Conservation (phyloP, 2,329 filamentous ascomycete species). For the Triangularia verruculosa region DNA sequence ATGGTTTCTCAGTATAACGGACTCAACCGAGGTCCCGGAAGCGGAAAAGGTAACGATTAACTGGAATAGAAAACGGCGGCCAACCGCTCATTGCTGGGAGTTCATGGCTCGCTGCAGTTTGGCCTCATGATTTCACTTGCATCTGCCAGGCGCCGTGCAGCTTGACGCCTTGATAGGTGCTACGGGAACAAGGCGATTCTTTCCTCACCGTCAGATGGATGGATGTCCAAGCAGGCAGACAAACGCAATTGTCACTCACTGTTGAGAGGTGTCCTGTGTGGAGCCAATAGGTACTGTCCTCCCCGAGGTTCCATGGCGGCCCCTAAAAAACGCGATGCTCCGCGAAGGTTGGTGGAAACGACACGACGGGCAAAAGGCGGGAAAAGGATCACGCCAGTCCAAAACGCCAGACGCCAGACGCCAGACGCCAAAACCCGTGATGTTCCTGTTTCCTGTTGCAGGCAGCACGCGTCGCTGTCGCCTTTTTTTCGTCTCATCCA, state of each 20-base stretch:
- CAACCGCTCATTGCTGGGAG: neutral
- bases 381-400: neutral
- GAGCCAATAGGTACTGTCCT: neutral
- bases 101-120: neutral
- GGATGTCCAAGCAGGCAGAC: neutral
- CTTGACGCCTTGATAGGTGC: neutral
- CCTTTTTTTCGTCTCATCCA: neutral
- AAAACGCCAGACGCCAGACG: neutral
- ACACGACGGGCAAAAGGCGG: neutral
- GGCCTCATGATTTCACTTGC: neutral
- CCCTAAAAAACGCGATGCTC: neutral
- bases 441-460: neutral
- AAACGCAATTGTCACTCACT: conserved; percentile 1
- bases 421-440: neutral
- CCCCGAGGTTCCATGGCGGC: neutral
- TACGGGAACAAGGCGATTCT: neutral
- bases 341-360: neutral
- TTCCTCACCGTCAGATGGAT: neutral
- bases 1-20: neutral
- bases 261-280: neutral
- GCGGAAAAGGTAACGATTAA: neutral
- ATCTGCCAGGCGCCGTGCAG: neutral
- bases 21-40: neutral
- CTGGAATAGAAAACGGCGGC: neutral
- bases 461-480: conserved; percentile 4